These are phyloP conservation scores for Hanseniaspora pseudoguilliermondii DNA, from an alignment of 805 yeast genomes.

Conservation along the genomic window DNA sequence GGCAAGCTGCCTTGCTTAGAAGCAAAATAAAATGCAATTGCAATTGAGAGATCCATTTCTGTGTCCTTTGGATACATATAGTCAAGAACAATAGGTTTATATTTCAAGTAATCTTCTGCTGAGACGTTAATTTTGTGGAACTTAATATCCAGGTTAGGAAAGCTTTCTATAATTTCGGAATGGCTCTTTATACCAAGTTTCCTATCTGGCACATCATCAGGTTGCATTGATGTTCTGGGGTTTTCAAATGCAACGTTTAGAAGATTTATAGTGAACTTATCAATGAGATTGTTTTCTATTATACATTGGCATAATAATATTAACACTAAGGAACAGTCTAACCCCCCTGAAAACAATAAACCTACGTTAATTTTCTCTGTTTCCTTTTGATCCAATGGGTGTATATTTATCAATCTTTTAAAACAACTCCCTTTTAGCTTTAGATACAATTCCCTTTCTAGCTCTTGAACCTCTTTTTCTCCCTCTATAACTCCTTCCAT, in stretches of 20 bases:
- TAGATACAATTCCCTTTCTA: conserved; percentile 19
- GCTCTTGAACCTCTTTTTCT: background rate
- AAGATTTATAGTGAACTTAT: conserved; percentile 44
- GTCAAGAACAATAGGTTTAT: conserved; percentile 40
- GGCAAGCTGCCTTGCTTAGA: conserved; percentile 41
- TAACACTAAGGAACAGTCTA: conserved; percentile 80
- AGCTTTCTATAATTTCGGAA: conserved; percentile 35
- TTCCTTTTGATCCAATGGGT: conserved; percentile 35
- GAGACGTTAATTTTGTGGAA: conserved; percentile 63
- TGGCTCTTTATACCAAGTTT: conserved; percentile 55
- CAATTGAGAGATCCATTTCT: conserved; percentile 92
- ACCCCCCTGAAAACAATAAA: conserved; percentile 82
- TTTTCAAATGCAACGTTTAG: conserved; percentile 88
- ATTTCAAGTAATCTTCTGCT: conserved; percentile 48
- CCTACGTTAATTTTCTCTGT: conserved; percentile 34
- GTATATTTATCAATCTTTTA: conserved; percentile 46
- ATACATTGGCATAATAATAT: conserved; percentile 31
- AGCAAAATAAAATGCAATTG: conserved; percentile 90
- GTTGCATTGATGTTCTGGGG: conserved; percentile 52
- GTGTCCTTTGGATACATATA: conserved; percentile 76
- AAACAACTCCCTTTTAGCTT: conserved; percentile 31
- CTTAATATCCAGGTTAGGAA: conserved; percentile 31
- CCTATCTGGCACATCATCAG: conserved; percentile 76
- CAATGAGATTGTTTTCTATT: conserved; percentile 19
- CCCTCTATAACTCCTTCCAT: conserved; percentile 11